Base-by-base conservation (phyloP, 2,329 filamentous ascomycete species). In the Pezicula carpinea region DNA sequence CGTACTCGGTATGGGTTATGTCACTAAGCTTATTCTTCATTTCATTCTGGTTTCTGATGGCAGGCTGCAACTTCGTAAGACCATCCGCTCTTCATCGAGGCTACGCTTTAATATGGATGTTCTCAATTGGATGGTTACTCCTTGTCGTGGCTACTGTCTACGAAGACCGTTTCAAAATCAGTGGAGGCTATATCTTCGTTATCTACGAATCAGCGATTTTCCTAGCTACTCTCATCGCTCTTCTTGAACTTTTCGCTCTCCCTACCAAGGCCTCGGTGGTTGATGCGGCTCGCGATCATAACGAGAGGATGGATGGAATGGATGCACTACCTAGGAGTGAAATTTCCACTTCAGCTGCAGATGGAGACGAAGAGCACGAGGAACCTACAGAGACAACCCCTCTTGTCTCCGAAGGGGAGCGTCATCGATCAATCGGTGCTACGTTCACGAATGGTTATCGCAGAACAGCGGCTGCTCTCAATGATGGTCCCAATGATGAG, bases 1-100 rank as follows among this genome's bases (percentile, higher is more conserved):
- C 83, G 40, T 97, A 93, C 64, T 76, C 87, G 5, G 85, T 96
- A 1, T 95, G 90, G 89, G 80, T 82, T 22, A 95, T 95, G 84
- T 87, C 90, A 70, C 62, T 92, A 0, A 87, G 87, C 1, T 74
- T 89, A 1, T 96, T 90, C 74, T 82, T 93, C 60, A 83, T 86
- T 49, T 66, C 84, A 17, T 83, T 89, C 39, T 97, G 92, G 92
- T 84, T 89, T 53, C 74, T 95, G 31, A 82, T 89, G 58, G 80
- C 85, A 15, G 83, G 87, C 2, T 87, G 89, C 14, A 85, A 90
- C 59, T 86, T 84, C 51, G 80, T 86, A 40, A 80, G 92, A 13
- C 92, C 93, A 2, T 93, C 87, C 15, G 92, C 92, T 4, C 79
- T 97, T 6, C 88, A 95, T 49, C 80, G 92, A 17, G 79, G 84